Evolutionary conservation across 148 eudicot genomes (phyloP).

Genomic region (Vaccinium darrowii): DNA sequence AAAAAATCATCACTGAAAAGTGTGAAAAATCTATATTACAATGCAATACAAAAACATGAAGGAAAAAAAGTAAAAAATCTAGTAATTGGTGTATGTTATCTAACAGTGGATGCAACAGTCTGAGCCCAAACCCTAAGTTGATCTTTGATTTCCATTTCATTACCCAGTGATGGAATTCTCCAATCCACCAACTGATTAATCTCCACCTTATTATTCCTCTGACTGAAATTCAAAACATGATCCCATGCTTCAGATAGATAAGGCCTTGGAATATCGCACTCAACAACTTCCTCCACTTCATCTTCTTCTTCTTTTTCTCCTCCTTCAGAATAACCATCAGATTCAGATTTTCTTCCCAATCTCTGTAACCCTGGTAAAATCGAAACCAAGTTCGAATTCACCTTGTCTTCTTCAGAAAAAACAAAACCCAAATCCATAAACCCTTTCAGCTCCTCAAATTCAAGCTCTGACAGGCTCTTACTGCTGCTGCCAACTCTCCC

Average conservation of each 20-base stretch:
- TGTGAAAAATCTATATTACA: not conserved
- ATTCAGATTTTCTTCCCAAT: conserved; percentile 20
- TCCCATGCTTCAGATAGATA: conserved; percentile 48
- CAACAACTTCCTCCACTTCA: not conserved
- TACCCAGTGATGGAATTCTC: conserved; percentile 33
- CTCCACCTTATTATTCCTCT: conserved; percentile 12
- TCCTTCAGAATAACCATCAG: not conserved
- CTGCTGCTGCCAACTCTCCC: conserved; percentile 17
- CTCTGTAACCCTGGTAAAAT: conserved; percentile 53
- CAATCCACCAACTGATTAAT: conserved; percentile 23
- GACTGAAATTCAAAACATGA: not conserved
- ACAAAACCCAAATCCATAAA: conserved; percentile 58
- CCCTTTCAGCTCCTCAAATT: conserved; percentile 50
- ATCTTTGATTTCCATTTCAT: conserved; percentile 42
- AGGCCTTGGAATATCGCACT: conserved; percentile 28
- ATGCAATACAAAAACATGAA: not conserved
- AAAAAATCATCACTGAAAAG: not conserved
- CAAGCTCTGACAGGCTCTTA: conserved; percentile 51
- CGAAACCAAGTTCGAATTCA: conserved; percentile 33
- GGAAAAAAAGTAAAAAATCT: not conserved
- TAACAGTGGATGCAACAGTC: conserved; percentile 43
- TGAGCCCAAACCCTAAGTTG: conserved; percentile 52
- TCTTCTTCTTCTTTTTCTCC: not conserved
- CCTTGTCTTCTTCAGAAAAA: conserved; percentile 45
- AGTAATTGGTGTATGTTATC: not conserved